Evolutionary conservation across 495 filamentous ascomycete species (phyloP).

Genomic region (Sabuloglossum arenarium): DNA sequence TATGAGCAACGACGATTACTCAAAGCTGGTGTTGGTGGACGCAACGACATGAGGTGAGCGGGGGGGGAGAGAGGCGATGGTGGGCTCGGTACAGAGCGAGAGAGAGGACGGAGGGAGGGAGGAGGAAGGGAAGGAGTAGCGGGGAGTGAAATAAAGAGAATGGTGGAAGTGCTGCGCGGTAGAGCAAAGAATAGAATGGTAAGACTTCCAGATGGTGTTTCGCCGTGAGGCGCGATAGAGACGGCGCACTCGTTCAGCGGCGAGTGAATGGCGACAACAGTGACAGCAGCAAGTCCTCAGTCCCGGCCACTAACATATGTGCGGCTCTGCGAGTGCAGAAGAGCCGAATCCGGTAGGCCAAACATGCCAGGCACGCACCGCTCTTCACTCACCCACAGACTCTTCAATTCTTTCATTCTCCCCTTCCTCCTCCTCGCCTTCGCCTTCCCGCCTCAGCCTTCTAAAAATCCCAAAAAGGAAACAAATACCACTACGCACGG

Average conservation of each 20-base stretch:
- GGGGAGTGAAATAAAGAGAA: not conserved
- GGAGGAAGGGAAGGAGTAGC: not conserved
- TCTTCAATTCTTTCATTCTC: not conserved
- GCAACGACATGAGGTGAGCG: not conserved
- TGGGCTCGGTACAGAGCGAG: not conserved
- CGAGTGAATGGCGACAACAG: not conserved
- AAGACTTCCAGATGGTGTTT: not conserved
- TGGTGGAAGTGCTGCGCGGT: not conserved
- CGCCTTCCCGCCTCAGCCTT: not conserved
- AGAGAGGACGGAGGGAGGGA: not conserved
- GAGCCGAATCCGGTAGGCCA: not conserved
- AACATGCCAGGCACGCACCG: not conserved
- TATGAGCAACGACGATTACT: not conserved
- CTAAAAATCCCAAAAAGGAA: no score
- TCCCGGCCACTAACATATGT: not conserved
- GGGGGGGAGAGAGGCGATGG: not conserved
- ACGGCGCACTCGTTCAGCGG: not conserved
- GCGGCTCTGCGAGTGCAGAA: not conserved
- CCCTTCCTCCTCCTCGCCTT: not conserved
- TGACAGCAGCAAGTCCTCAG: not conserved
- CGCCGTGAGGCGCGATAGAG: not conserved
- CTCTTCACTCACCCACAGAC: not conserved
- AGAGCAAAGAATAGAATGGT: not conserved
- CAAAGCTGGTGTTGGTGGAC: not conserved
- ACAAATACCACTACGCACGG: no score